Conservation (phyloP, 768 basidiomycete genomes). For the Auriscalpium microsporum region DNA sequence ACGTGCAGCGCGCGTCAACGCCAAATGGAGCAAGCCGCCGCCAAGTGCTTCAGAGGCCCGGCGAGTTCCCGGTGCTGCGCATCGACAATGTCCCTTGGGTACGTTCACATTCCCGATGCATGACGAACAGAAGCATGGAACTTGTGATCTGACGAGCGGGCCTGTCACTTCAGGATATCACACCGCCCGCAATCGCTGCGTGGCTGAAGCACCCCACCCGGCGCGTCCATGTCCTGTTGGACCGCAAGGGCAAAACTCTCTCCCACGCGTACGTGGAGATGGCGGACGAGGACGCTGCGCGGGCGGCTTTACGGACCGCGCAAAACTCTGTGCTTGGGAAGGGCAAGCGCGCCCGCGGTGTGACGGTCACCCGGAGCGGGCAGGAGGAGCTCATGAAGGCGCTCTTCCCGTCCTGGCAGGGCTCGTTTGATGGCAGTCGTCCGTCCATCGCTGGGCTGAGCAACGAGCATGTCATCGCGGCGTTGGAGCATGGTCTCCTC, state of each 20-base stretch:
- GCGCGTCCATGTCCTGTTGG: conserved; percentile 71
- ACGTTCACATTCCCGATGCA: conserved; percentile 17
- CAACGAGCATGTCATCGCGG: conserved; percentile 47
- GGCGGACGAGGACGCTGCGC: conserved; percentile 48
- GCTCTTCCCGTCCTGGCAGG: conserved; percentile 76
- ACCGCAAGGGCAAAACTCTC: conserved; percentile 73
- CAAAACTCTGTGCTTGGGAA: conserved; percentile 63
- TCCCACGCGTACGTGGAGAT: conserved; percentile 83
- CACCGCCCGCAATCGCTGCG: conserved; percentile 56
- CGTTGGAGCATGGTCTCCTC: conserved; percentile 57
- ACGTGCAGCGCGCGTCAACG: conserved; percentile 24
- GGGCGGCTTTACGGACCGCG: conserved; percentile 51
- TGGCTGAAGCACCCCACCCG: conserved; percentile 69
- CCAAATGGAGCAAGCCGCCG: conserved; percentile 20
- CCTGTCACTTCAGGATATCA: conserved; percentile 56
- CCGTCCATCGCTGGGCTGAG: conserved; percentile 62
- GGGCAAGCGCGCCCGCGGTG: conserved; percentile 72
- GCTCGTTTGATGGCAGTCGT: conserved; percentile 57
- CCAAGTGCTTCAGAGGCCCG: conserved; percentile 9
- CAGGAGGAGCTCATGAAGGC: conserved; percentile 80
- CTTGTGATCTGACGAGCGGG: conserved; percentile 2
- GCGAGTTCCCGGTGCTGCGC: conserved; percentile 56
- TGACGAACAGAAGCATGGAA: neutral
- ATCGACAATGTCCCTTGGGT: conserved; percentile 92
- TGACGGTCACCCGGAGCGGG: conserved; percentile 72